Percentiles rank a stretch among this genome's conserved stretches.
Conservation (phyloP, 2,329 filamentous ascomycete species). For the Calonectria fujianensis region DNA sequence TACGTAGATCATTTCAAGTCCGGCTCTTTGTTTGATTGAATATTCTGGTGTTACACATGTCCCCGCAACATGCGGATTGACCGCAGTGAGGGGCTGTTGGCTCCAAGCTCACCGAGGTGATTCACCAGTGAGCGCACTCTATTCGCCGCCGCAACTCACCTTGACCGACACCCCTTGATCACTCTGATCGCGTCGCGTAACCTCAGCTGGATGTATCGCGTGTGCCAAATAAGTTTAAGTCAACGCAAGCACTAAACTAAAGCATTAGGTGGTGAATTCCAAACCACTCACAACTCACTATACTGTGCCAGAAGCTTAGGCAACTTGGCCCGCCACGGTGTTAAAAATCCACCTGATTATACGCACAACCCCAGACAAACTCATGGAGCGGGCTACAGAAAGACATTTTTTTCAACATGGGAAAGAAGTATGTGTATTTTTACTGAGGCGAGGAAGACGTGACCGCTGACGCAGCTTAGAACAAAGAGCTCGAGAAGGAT, state of each 20-base stretch:
- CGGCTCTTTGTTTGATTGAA: neutral
- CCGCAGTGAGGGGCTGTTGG: neutral
- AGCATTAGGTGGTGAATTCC: neutral
- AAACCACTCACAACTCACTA: neutral
- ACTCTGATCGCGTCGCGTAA: conserved; percentile 10
- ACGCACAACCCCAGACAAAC: neutral
- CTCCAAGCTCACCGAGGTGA: conserved; percentile 16
- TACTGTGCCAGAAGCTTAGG: neutral
- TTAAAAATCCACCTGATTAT: neutral
- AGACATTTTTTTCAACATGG: conserved; percentile 72
- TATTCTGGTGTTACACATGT: neutral
- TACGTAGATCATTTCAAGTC: neutral
- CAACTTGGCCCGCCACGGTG: neutral
- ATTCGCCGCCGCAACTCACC: neutral
- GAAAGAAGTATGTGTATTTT: conserved; percentile 53
- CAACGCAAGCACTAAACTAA: neutral
- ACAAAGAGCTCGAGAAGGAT: conserved; percentile 61
- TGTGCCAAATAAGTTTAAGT: too few species aligned
- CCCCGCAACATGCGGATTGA: neutral
- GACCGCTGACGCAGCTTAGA: conserved; percentile 51
- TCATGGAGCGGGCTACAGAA: conserved; percentile 68
- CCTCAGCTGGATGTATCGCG: neutral
- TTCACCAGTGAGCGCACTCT: neutral
- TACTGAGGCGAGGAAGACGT: neutral
- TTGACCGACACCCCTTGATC: neutral